Conservation (phyloP, 192 early-diverging fungal genomes). For the Coemansia sp. region DNA sequence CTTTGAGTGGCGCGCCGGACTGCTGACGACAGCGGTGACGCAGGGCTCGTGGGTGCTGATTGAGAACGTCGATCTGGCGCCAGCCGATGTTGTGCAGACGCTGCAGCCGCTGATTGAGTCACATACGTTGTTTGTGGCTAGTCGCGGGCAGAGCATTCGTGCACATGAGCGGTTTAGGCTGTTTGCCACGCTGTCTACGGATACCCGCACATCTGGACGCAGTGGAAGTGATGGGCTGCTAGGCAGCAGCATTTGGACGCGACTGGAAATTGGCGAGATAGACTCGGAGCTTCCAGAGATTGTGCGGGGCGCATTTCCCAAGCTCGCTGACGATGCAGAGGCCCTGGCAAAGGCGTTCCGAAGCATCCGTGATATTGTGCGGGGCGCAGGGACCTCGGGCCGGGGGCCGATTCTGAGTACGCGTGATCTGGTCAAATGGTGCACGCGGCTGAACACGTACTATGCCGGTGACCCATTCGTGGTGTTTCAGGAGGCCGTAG, state of each 20-base stretch:
- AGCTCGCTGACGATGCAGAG: conserved; percentile 58
- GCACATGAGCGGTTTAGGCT: conserved; percentile 87
- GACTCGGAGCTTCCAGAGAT: conserved; percentile 34
- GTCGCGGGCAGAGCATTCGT: conserved; percentile 79
- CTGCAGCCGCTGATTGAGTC: conserved; percentile 92
- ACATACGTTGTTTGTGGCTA: conserved; percentile 84
- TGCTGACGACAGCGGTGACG: conserved; percentile 86
- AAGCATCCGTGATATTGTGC: conserved; percentile 51
- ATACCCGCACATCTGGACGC: conserved; percentile 47
- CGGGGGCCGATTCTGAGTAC: conserved; percentile 64
- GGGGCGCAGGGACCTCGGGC: conserved; percentile 38
- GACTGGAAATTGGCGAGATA: conserved; percentile 66
- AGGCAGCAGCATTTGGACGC: conserved; percentile 77
- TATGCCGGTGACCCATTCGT: conserved; percentile 24
- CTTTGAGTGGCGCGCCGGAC: conserved; percentile 95
- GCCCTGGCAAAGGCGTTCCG: conserved; percentile 55
- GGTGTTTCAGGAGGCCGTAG: conserved; percentile 81
- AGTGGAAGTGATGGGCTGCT: conserved; percentile 35
- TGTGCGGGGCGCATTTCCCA: conserved; percentile 32
- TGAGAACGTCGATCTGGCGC: conserved; percentile 96
- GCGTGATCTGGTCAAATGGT: conserved; percentile 93
- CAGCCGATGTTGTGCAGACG: conserved; percentile 89
- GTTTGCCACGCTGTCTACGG: conserved; percentile 80
- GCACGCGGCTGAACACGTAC: conserved; percentile 61
- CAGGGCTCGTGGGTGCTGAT: conserved; percentile 94